These are phyloP conservation scores for Scheffersomyces lignicola DNA, from an alignment of 1,139 yeast genomes.

Conservation along the genomic window DNA sequence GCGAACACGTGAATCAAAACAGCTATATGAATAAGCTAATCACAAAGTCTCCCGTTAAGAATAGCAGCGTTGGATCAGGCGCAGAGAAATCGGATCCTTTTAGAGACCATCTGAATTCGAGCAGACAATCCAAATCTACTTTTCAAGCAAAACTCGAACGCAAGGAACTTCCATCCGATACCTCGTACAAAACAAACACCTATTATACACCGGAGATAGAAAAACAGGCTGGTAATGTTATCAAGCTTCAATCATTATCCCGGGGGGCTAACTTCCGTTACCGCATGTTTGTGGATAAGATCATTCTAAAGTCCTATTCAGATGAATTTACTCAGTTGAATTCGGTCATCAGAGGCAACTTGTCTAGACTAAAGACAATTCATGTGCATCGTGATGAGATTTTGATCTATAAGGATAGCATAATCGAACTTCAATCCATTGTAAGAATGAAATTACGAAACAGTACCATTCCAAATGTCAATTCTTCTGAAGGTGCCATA, in stretches of 20 bases:
- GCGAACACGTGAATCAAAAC: conserved; percentile 17
- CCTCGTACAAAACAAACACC: conserved; percentile 6
- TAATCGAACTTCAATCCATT: conserved; percentile 38
- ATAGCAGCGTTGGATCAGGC: not conserved
- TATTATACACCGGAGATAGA: conserved; percentile 29
- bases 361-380: conserved; percentile 32
- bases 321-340: conserved; percentile 42
- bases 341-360: conserved; percentile 44
- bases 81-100: conserved; percentile 14
- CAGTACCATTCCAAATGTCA: conserved; percentile 14
- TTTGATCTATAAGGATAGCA: conserved; percentile 23
- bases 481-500: conserved; percentile 10
- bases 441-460: conserved; percentile 28
- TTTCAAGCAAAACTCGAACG: conserved; percentile 1
- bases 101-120: conserved; percentile 2
- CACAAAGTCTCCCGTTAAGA: conserved; percentile 12
- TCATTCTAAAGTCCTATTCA: conserved; percentile 55
- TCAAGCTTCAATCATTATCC: conserved; percentile 59
- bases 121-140: not conserved
- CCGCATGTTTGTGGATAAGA: conserved; percentile 58
- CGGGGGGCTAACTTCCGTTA: conserved; percentile 69
- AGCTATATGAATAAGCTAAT: conserved; percentile 26
- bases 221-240: conserved; percentile 22
- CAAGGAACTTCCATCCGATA: not conserved
- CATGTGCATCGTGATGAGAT: conserved; percentile 43